phyloP scores from a whole-genome alignment of 306 rosid genomes.

The Quercus gilva region DNA sequence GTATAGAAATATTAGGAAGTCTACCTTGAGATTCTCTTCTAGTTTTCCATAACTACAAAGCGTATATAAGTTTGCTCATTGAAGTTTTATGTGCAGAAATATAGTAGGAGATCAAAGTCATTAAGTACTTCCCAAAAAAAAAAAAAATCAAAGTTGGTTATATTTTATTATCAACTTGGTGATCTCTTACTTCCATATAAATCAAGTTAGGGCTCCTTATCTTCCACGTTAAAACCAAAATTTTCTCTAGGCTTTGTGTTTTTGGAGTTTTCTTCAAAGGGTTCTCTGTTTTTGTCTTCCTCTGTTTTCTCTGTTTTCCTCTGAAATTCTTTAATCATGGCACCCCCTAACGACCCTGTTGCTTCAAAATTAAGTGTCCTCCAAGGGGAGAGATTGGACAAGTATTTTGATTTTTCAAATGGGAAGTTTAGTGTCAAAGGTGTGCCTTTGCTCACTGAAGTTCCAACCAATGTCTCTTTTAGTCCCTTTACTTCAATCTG shows the following conservation, averaged over 20 bases:
- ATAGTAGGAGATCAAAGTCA: neutral
- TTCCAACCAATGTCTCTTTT: constrained; percentile 70
- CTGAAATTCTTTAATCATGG: constrained; percentile 42
- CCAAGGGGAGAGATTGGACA: constrained; percentile 21
- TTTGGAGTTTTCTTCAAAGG: neutral
- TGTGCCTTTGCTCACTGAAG: constrained; percentile 51
- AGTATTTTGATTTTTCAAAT: constrained; percentile 41
- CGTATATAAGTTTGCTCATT: neutral
- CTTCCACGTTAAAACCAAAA: constrained; percentile 8
- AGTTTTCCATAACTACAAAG: neutral
- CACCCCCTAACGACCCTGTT: constrained; percentile 52
- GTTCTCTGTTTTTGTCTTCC: neutral
- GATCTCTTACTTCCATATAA: neutral
- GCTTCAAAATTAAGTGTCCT: neutral
- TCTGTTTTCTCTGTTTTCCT: neutral
- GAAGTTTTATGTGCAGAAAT: neutral
- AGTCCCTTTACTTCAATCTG: constrained; percentile 44
- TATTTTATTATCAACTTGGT: neutral
- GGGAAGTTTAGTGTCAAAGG: constrained; percentile 51
- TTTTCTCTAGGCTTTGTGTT: neutral
- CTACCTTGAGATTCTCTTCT: neutral
- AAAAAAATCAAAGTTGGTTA: neutral
- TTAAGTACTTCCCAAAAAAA: neutral
- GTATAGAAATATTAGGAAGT: neutral
- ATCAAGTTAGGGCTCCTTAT: neutral